Base-by-base conservation (phyloP, 2,329 filamentous ascomycete species). In the Beauveria caledonica region DNA sequence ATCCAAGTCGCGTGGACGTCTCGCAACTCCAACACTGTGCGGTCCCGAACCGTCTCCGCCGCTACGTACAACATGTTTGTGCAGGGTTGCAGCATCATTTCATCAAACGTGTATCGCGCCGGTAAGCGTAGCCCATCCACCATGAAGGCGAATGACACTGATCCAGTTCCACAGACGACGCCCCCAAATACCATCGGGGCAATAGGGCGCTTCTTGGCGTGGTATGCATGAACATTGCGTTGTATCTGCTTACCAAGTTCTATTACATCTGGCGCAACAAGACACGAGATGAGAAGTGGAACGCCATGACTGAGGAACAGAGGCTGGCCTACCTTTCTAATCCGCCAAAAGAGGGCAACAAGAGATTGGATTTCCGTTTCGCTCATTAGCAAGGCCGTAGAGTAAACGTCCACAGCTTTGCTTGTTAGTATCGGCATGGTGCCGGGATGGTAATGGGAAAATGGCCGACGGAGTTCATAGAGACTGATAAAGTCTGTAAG, bases 1-100 rank as follows among this genome's bases (percentile, higher is more conserved):
- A 78, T 85, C 21, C 73, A 82, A 44, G 83, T 85, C 0, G 82
- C 80, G 0, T 80, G 82, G 71, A 81, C 78, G 0, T 82, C 79
- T 2, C 76, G 81, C 50, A 86, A 86, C 64, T 77, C 82, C 0
- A 82, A 83, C 49, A 78, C 78, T 2, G 84, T 86, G 1, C 75
- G 82, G 9, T 84, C 81, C 11, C 72, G 84, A 13, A 82, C 83
- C 0, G 80, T 86, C 1, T 80, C 80, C 0, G 78, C 79, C 1
- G 82, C 81, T 1, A 69, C 84, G 17, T 86, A 85, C 68, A 86
- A 85, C 64, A 74, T 74, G 69, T 70, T 65, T 40, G 68, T 72
- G 5, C 70, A 74, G 73, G 68, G 66, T 2, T 66, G 68, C 7
- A 66, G 64, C 33, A 72, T 76, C 15, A 71, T 72, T 23, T 62